Conservation (phyloP, 1,284 basidiomycete genomes). For the Phellopilus nigrolimitatus region DNA sequence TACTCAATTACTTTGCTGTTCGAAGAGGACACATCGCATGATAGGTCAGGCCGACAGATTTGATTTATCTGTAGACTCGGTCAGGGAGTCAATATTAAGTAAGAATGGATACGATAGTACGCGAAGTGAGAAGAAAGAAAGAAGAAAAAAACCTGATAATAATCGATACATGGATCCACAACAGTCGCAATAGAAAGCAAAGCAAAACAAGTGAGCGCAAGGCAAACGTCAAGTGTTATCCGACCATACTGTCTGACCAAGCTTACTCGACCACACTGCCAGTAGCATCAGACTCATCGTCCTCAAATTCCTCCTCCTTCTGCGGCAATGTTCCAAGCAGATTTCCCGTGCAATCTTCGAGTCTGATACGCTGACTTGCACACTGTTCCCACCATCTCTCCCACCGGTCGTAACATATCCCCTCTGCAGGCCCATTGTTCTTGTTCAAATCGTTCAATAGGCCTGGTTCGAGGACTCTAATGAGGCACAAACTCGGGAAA, state of each 20-base stretch:
- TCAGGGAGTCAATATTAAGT: no score
- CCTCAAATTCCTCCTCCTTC: conserved; percentile 34
- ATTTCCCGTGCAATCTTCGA: conserved; percentile 67
- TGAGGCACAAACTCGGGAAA: conserved; percentile 55
- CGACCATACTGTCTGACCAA: no score
- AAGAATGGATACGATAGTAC: no score
- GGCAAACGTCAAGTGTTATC: not conserved
- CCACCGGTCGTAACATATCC: conserved; percentile 52
- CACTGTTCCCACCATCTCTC: conserved; percentile 61
- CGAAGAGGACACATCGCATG: no score
- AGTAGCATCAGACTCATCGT: conserved; percentile 25
- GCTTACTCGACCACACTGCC: conserved; percentile 2
- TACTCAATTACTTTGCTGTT: no score
- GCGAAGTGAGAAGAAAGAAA: conserved; percentile 3
- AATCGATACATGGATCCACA: no score
- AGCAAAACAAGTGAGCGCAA: not conserved
- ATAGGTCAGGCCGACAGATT: no score
- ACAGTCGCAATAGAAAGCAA: no score
- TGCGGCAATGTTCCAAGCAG: conserved; percentile 53
- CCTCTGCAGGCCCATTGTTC: conserved; percentile 41
- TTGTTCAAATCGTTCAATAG: conserved; percentile 55
- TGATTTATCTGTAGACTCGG: no score
- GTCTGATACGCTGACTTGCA: conserved; percentile 39
- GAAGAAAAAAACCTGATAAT: not conserved
- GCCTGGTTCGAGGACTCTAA: conserved; percentile 51